Evolutionary conservation across 768 basidiomycete genomes (phyloP).

Genomic region (Tulasnella sp.): DNA sequence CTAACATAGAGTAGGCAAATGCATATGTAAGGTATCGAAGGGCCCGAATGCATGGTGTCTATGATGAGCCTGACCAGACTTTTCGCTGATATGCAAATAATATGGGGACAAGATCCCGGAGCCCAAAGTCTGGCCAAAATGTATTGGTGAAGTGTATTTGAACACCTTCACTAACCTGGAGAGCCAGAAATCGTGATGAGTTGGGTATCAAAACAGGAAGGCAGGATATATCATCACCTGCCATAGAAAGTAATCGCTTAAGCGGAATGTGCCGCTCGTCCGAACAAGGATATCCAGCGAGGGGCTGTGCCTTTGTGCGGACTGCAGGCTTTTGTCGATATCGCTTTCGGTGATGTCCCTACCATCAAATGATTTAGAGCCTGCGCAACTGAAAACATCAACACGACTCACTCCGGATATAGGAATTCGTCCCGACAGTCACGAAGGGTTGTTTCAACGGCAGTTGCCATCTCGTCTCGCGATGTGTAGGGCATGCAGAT

Average conservation of each 20-base stretch:
- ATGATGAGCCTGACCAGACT: conserved; percentile 15
- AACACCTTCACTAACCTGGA: conserved; percentile 66
- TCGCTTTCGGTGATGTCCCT: conserved; percentile 54
- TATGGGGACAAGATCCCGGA: conserved; percentile 78
- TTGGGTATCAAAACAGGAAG: background rate
- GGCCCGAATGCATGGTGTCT: too few relatives aligned
- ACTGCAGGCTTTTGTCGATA: conserved; percentile 57
- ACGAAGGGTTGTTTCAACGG: conserved; percentile 40
- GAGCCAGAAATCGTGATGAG: background rate
- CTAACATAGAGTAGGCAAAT: too few relatives aligned
- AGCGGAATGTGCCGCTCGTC: conserved; percentile 78
- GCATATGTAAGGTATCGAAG: too few relatives aligned
- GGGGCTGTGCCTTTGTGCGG: conserved; percentile 50
- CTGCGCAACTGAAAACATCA: background rate
- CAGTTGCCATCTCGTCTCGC: conserved; percentile 79
- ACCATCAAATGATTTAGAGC: background rate
- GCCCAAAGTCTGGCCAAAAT: conserved; percentile 90
- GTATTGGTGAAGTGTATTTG: conserved; percentile 76
- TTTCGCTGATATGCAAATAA: conserved; percentile 81
- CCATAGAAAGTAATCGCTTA: conserved; percentile 91
- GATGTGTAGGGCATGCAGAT: conserved; percentile 89
- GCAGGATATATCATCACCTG: conserved; percentile 50
- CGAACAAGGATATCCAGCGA: conserved; percentile 84
- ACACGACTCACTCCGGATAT: conserved; percentile 24
- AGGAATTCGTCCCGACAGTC: conserved; percentile 27